These are phyloP conservation scores for Acacia confusa DNA, from an alignment of 306 rosid genomes.

Conservation along the genomic window DNA sequence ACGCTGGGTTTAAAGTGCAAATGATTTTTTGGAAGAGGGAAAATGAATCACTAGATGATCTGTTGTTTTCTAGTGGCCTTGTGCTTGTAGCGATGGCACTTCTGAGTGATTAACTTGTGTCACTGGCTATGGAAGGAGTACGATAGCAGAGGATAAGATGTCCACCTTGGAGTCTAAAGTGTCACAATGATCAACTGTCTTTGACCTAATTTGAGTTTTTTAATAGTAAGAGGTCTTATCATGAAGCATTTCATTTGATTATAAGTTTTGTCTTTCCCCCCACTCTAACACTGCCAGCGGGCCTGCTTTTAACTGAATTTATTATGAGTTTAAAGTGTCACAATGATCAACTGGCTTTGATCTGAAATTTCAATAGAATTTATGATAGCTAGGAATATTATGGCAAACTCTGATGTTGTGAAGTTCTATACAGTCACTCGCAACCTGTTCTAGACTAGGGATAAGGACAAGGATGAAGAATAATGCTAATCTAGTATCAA, in stretches of 20 bases:
- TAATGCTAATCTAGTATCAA: constrained; percentile 11
- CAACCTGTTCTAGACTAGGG: background rate
- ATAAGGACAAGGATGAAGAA: background rate
- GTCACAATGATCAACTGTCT: background rate
- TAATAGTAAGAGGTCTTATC: background rate
- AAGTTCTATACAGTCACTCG: background rate
- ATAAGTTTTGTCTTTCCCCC: background rate
- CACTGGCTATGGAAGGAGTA: background rate
- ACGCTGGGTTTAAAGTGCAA: background rate
- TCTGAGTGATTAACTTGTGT: background rate
- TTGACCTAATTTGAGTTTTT: background rate
- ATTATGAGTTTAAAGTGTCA: background rate
- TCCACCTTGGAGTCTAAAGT: background rate
- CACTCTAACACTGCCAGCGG: background rate
- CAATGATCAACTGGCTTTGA: background rate
- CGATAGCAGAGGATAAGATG: background rate
- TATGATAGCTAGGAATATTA: background rate
- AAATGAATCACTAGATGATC: background rate
- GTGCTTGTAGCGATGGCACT: background rate
- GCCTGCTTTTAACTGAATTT: background rate
- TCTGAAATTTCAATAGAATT: background rate
- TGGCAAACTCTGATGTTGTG: background rate
- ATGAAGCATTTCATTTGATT: background rate
- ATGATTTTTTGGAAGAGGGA: background rate
- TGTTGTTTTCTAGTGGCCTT: background rate